phyloP scores from a whole-genome alignment of 371 early-diverging fungal genomes.

The Apophysomyces variabilis region DNA sequence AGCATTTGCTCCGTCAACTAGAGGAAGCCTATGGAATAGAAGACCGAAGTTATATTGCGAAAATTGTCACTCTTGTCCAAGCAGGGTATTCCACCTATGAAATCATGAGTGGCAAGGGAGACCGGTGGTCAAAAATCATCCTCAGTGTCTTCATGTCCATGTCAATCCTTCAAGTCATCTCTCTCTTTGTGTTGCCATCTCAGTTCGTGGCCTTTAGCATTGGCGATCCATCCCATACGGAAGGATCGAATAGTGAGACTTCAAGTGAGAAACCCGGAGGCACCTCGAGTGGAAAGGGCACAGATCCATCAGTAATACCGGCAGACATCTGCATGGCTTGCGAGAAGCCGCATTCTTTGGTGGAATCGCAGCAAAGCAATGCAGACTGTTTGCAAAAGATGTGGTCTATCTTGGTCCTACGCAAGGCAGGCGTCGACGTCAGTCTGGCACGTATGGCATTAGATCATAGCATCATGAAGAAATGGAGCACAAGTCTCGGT shows the following conservation, averaged over 20 bases:
- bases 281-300: neutral
- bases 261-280: neutral
- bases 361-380: neutral
- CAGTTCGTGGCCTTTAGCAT: conserved; percentile 10
- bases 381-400: neutral
- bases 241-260: neutral
- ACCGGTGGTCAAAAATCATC: neutral
- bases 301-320: neutral
- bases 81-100: conserved; percentile 9
- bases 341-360: neutral
- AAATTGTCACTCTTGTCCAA: conserved; percentile 5
- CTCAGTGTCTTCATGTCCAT: conserved; percentile 6
- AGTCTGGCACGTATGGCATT: neutral
- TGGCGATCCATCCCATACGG: neutral
- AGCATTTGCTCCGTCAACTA: neutral
- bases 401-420: neutral
- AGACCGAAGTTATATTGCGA: neutral
- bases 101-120: neutral
- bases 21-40: conserved; percentile 11
- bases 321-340: neutral
- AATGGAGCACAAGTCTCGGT: neutral
- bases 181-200: conserved; percentile 4
- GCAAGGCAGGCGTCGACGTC: conserved; percentile 1
- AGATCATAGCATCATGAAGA: neutral
- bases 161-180: conserved; percentile 5